These are phyloP conservation scores for Colletotrichum echinochloae DNA, from an alignment of 2,329 filamentous ascomycete species.

Conservation along the genomic window DNA sequence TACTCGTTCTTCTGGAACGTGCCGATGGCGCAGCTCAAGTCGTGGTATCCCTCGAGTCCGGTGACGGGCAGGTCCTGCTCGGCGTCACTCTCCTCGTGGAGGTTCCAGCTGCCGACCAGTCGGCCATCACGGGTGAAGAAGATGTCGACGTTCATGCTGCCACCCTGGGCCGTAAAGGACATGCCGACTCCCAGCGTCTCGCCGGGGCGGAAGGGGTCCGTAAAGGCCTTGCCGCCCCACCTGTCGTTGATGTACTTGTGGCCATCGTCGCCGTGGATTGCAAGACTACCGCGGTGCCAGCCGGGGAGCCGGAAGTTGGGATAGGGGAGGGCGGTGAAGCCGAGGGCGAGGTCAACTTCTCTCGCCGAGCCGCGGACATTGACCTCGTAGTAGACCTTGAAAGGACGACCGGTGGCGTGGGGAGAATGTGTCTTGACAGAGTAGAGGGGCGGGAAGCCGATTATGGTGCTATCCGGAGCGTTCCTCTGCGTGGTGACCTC, in stretches of 20 bases:
- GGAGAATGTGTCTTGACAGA: slow-evolving; percentile 70
- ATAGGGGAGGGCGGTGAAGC: slow-evolving; percentile 80
- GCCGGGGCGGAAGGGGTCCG: slow-evolving; percentile 70
- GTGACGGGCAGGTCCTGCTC: slow-evolving; percentile 70
- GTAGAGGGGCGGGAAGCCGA: slow-evolving; percentile 78
- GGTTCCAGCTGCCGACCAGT: slow-evolving; percentile 72
- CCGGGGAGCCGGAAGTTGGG: slow-evolving; percentile 82
- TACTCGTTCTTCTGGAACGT: slow-evolving; percentile 76
- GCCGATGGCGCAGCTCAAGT: slow-evolving; percentile 78
- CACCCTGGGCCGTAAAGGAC: slow-evolving; percentile 61
- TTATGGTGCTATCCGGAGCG: slow-evolving; percentile 71
- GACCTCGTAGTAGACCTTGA: slow-evolving; percentile 80
- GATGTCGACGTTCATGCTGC: slow-evolving; percentile 64
- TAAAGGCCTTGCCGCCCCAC: slow-evolving; percentile 79
- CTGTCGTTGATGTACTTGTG: slow-evolving; percentile 80
- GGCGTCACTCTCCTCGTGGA: slow-evolving; percentile 79
- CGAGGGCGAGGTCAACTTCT: slow-evolving; percentile 71
- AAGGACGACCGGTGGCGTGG: slow-evolving; percentile 53
- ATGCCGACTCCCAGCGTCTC: slow-evolving; percentile 81
- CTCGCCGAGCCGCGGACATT: slow-evolving; percentile 60
- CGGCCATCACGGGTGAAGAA: slow-evolving; percentile 79
- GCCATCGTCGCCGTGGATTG: slow-evolving; percentile 85
- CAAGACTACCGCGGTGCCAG: slow-evolving; percentile 82
- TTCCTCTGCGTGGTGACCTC: slow-evolving; percentile 53
- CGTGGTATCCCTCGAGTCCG: slow-evolving; percentile 78